Evolutionary conservation across 192 early-diverging fungal genomes (phyloP).

Genomic region (Geosiphon pyriformis): DNA sequence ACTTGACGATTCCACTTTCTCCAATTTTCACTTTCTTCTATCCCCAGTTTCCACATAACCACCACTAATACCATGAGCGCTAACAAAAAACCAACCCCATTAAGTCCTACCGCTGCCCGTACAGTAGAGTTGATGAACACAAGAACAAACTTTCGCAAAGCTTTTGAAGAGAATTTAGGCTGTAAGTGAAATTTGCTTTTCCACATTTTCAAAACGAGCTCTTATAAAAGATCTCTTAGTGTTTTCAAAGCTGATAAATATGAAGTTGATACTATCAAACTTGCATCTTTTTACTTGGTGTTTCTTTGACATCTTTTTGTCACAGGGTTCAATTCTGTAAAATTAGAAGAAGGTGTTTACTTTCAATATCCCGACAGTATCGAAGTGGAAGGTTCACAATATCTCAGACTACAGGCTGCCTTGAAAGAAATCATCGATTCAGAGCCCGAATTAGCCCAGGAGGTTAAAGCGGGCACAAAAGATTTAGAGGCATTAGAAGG

Average conservation of each 20-base stretch:
- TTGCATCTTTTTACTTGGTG: too few species aligned
- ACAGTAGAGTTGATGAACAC: slow-evolving; percentile 21
- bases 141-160: slow-evolving; percentile 11
- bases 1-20: too few species aligned
- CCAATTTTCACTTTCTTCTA: too few species aligned
- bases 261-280: too few species aligned
- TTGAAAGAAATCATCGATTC: slow-evolving; percentile 15
- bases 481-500: slow-evolving; percentile 20
- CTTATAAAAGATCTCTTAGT: neutral
- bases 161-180: slow-evolving; percentile 20
- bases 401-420: slow-evolving; percentile 8
- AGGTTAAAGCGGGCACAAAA: slow-evolving; percentile 16
- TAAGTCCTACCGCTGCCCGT: slow-evolving; percentile 13
- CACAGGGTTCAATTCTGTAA: slow-evolving; percentile 18
- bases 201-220: too few species aligned
- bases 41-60: too few species aligned
- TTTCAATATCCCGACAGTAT: slow-evolving; percentile 22
- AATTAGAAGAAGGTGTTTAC: slow-evolving; percentile 24
- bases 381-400: slow-evolving; percentile 4
- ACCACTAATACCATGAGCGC: too few species aligned
- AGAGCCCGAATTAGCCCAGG: slow-evolving; percentile 17
- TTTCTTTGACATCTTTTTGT: too few species aligned
- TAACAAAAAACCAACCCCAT: slow-evolving; percentile 8
- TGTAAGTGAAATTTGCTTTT: too few species aligned
- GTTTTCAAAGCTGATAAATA: too few species aligned